Percentiles rank a stretch among this genome's conserved stretches.
These are phyloP conservation scores for Dendryphion nanum DNA, from an alignment of 2,329 filamentous ascomycete species.

Conservation along the genomic window DNA sequence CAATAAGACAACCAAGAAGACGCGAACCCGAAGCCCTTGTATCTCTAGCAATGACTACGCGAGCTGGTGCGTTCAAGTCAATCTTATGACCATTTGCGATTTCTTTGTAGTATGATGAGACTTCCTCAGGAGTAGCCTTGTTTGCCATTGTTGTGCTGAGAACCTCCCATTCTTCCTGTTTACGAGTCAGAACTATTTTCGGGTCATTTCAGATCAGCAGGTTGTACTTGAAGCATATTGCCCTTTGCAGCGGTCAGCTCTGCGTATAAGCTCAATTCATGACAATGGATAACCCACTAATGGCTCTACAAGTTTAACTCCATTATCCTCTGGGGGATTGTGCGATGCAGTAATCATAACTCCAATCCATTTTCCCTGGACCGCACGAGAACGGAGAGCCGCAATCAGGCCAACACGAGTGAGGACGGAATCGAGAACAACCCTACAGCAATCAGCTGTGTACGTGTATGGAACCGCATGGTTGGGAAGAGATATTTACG, in stretches of 20 bases:
- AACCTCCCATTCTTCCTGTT: slow-evolving; percentile 77
- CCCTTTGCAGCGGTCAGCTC: slow-evolving; percentile 50
- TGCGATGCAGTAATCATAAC: slow-evolving; percentile 72
- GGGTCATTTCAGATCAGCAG: too few relatives aligned
- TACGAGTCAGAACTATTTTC: background rate
- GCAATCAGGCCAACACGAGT: slow-evolving; percentile 91
- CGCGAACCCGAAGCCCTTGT: slow-evolving; percentile 88
- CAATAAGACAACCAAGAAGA: slow-evolving; percentile 74
- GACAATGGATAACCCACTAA: slow-evolving; percentile 56
- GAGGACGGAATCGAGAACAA: slow-evolving; percentile 86
- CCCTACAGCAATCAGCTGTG: slow-evolving; percentile 47
- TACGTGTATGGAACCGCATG: slow-evolving; percentile 15
- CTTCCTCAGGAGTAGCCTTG: slow-evolving; percentile 68
- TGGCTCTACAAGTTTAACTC: slow-evolving; percentile 84
- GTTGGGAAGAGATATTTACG: slow-evolving; percentile 47
- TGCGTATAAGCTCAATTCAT: background rate
- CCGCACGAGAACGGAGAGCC: slow-evolving; percentile 82
- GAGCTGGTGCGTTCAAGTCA: slow-evolving; percentile 65
- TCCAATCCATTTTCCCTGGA: slow-evolving; percentile 87
- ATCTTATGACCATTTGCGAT: slow-evolving; percentile 62
- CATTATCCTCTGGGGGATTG: slow-evolving; percentile 64
- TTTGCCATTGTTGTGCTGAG: slow-evolving; percentile 90
- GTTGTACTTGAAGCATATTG: slow-evolving; percentile 73
- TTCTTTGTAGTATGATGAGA: slow-evolving; percentile 73
- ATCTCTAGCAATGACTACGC: slow-evolving; percentile 87